A percentile compares a stretch with the other conserved stretches of the same genome.
phyloP scores from a whole-genome alignment of 225 moss, liverwort and hornwort genomes.

The Anthoceros angustus region DNA sequence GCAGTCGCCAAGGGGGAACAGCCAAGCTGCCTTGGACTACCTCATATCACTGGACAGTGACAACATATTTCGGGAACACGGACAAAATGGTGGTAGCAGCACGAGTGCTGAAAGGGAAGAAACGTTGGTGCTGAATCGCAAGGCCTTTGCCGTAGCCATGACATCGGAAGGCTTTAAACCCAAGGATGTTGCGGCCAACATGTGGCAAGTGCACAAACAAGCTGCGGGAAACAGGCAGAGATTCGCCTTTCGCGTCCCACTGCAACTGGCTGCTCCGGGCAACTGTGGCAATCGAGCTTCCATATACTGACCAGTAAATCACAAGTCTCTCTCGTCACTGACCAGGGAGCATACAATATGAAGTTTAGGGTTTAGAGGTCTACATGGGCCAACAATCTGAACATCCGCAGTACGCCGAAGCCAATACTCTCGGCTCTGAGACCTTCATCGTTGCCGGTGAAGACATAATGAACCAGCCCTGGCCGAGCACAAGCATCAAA shows the following conservation, averaged over 20 bases:
- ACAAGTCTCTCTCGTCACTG: too few relatives aligned
- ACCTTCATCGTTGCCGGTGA: too few relatives aligned
- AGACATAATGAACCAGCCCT: too few relatives aligned
- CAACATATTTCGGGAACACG: slow-evolving; percentile 39
- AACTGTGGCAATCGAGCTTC: too few relatives aligned
- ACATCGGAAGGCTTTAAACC: slow-evolving; percentile 14
- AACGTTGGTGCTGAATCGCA: slow-evolving; percentile 26
- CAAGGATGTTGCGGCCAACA: slow-evolving; percentile 10
- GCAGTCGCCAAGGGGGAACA: slow-evolving; percentile 13
- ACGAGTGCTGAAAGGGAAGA: slow-evolving; percentile 18
- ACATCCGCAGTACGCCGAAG: too few relatives aligned
- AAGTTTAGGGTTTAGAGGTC: too few relatives aligned
- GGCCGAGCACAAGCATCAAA: too few relatives aligned
- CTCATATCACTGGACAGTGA: slow-evolving; percentile 21
- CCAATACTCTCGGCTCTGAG: too few relatives aligned
- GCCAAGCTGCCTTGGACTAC: slow-evolving; percentile 31
- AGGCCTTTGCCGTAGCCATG: slow-evolving; percentile 24
- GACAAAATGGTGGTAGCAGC: slow-evolving; percentile 42
- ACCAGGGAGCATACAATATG: too few relatives aligned
- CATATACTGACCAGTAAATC: too few relatives aligned
- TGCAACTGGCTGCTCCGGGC: not conserved
- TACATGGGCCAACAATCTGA: too few relatives aligned
- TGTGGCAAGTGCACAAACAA: slow-evolving; percentile 19
- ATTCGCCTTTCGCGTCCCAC: slow-evolving; percentile 11
- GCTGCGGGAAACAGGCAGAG: slow-evolving; percentile 12